Percentiles rank a stretch among this genome's conserved stretches.
Evolutionary conservation across 2,329 filamentous ascomycete species (phyloP).

Genomic region (Penicillium brasilianum): DNA sequence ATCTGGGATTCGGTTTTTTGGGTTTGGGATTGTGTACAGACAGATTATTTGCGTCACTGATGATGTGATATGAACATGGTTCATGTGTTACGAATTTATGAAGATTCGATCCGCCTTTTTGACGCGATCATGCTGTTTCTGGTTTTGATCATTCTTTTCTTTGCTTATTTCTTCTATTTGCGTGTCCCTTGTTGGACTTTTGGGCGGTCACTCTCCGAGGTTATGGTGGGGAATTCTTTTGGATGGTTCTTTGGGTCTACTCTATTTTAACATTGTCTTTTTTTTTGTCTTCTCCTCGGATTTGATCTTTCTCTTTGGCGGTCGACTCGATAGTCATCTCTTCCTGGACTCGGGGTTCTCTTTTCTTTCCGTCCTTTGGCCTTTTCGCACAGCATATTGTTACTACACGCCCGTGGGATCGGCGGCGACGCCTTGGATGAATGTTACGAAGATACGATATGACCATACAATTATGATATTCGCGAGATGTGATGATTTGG

Average conservation of each 20-base stretch:
- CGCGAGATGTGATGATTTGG: neutral
- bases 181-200: neutral
- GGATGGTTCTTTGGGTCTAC: neutral
- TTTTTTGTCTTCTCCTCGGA: neutral
- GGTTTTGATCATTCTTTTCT: neutral
- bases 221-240: neutral
- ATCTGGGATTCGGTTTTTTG: neutral
- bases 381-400: slow-evolving; percentile 7
- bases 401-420: slow-evolving; percentile 19
- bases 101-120: neutral
- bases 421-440: slow-evolving; percentile 25
- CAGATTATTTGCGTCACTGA: neutral
- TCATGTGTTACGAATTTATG: slow-evolving; percentile 7
- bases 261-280: neutral
- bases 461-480: neutral
- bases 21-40: neutral
- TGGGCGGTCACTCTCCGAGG: neutral
- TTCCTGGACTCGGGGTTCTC: slow-evolving; percentile 12
- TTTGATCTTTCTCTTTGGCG: neutral
- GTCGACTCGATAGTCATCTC: slow-evolving; percentile 4
- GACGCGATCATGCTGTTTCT: neutral
- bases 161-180: neutral
- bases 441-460: slow-evolving; percentile 15
- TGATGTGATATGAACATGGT: neutral
- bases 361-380: slow-evolving; percentile 8